These are phyloP conservation scores for Ceriops decandra DNA, from an alignment of 345 rosid species.

Conservation along the genomic window DNA sequence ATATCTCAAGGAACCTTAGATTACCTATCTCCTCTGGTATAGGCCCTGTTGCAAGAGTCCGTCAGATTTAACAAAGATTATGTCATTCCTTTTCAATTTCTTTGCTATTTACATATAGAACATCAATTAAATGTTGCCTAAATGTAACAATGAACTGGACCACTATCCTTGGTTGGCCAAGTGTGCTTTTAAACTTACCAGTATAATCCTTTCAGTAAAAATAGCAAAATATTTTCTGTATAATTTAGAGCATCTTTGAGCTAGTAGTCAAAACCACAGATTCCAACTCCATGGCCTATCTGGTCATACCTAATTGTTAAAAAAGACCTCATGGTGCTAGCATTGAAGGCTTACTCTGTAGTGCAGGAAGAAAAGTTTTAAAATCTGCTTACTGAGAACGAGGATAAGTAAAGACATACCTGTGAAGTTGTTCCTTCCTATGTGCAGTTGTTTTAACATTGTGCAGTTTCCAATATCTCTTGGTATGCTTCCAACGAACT, in stretches of 20 bases:
- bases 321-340: no score
- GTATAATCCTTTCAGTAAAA: no score
- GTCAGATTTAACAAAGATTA: no score
- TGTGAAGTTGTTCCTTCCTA: background rate
- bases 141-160: background rate
- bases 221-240: no score
- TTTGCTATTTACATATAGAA: background rate
- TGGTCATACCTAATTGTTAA: no score
- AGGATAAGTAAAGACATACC: background rate
- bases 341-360: no score
- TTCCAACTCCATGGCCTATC: no score
- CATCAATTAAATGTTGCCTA: background rate
- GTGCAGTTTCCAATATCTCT: background rate
- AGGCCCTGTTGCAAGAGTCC: background rate
- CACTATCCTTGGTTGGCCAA: no score
- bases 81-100: background rate
- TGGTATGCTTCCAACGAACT: background rate
- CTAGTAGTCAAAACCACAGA: no score
- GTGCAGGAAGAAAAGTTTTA: background rate
- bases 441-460: background rate
- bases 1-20: background rate
- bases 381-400: no score
- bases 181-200: no score
- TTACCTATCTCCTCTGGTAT: slow-evolving; percentile 1
- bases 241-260: no score